Evolutionary conservation across 169 alveolate genomes (phyloP).

Genomic region (Cryptosporidium muris): DNA sequence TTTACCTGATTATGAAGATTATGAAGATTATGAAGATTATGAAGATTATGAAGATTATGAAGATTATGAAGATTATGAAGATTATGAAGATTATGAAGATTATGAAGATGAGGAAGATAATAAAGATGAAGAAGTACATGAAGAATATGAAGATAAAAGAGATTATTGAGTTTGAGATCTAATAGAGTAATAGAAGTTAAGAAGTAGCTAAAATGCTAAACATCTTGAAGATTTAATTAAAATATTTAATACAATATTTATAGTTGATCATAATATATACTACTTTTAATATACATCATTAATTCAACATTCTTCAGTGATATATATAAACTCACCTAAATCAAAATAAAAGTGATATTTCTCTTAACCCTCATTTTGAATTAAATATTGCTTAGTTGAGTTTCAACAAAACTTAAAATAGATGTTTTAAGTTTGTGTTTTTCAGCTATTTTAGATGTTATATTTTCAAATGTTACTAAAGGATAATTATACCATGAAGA

Average conservation of each 20-base stretch:
- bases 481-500: constrained; percentile 69
- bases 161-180: neutral
- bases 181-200: too few relatives aligned
- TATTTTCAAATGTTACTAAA: constrained; percentile 45
- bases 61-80: constrained; percentile 12
- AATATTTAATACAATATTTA: too few relatives aligned
- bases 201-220: too few relatives aligned
- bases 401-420: constrained; percentile 49
- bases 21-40: constrained; percentile 38
- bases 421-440: constrained; percentile 39
- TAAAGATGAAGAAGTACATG: constrained; percentile 33
- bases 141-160: constrained; percentile 8
- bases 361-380: too few relatives aligned
- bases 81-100: constrained; percentile 4
- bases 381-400: constrained; percentile 45
- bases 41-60: constrained; percentile 10
- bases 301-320: too few relatives aligned
- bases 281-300: too few relatives aligned
- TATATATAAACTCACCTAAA: too few relatives aligned
- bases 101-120: constrained; percentile 18
- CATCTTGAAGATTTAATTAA: too few relatives aligned
- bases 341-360: too few relatives aligned
- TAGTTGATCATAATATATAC: too few relatives aligned
- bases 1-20: constrained; percentile 13
- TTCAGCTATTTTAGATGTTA: constrained; percentile 23